These are phyloP conservation scores for Candida wancherniae DNA, from an alignment of 805 yeast species.

Conservation along the genomic window DNA sequence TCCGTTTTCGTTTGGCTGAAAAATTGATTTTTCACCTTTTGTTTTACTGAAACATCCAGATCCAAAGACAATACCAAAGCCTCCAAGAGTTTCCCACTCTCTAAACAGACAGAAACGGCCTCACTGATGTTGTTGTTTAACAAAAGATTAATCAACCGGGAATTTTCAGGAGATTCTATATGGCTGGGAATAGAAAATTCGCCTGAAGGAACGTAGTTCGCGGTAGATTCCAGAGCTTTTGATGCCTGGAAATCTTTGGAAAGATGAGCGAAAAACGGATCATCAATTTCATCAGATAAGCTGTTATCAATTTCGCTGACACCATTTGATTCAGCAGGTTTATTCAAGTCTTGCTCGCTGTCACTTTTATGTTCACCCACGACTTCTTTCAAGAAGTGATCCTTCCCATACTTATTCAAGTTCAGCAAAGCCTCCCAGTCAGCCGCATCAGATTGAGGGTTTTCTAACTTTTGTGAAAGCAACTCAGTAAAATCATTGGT, in stretches of 20 bases:
- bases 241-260: slow-evolving; percentile 18
- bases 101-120: slow-evolving; percentile 66
- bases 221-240: slow-evolving; percentile 10
- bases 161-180: slow-evolving; percentile 38
- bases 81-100: slow-evolving; percentile 61
- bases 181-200: slow-evolving; percentile 39
- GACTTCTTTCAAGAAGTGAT: slow-evolving; percentile 39
- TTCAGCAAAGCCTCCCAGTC: slow-evolving; percentile 66
- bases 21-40: slow-evolving; percentile 67
- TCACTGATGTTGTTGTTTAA: slow-evolving; percentile 57
- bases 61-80: slow-evolving; percentile 78
- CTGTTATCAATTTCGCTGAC: slow-evolving; percentile 4
- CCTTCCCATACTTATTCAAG: slow-evolving; percentile 47
- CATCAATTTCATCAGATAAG: slow-evolving; percentile 20
- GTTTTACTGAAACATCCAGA: slow-evolving; percentile 54
- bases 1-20: slow-evolving; percentile 53
- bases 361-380: slow-evolving; percentile 17
- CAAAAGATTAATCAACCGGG: slow-evolving; percentile 39
- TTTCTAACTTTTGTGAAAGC: slow-evolving; percentile 48
- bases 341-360: neutral
- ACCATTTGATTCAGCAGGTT: slow-evolving; percentile 1
- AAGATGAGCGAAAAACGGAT: slow-evolving; percentile 36
- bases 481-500: slow-evolving; percentile 49
- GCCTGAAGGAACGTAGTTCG: slow-evolving; percentile 48
- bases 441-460: slow-evolving; percentile 35